Conservation (phyloP, 306 rosid species). For the Prunus kanzakura region DNA sequence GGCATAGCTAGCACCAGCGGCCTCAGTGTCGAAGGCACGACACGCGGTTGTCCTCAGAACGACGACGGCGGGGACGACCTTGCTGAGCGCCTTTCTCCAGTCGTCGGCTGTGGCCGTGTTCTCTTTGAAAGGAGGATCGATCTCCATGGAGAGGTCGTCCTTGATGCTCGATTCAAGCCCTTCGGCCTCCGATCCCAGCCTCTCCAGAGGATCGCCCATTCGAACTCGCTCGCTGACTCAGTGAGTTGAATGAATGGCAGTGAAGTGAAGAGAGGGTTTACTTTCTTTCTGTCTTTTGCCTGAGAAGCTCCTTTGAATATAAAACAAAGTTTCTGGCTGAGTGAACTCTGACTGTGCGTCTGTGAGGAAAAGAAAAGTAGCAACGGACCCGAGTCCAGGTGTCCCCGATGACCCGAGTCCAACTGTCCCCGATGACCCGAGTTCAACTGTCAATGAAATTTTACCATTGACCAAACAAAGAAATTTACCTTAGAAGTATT, state of each 20-base stretch:
- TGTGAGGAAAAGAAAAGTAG: too few species aligned
- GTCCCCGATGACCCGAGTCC: too few species aligned
- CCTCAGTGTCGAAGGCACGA: conserved; percentile 87
- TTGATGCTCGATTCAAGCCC: conserved; percentile 42
- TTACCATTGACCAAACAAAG: too few species aligned
- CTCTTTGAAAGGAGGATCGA: conserved; percentile 71
- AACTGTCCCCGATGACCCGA: too few species aligned
- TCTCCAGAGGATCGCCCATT: conserved; percentile 65
- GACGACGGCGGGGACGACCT: conserved; percentile 89
- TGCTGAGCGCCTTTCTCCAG: conserved; percentile 79
- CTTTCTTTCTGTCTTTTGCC: too few species aligned
- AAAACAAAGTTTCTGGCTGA: too few species aligned
- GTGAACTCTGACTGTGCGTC: too few species aligned
- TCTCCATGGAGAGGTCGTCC: conserved; percentile 72
- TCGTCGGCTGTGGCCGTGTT: conserved; percentile 80
- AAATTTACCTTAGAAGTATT: too few species aligned
- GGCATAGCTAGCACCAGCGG: conserved; percentile 85
- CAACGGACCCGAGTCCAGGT: too few species aligned
- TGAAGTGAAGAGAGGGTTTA: not conserved
- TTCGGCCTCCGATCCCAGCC: conserved; percentile 51
- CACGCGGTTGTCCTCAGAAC: conserved; percentile 81
- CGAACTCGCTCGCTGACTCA: not conserved
- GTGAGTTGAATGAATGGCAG: not conserved
- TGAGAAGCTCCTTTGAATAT: too few species aligned
- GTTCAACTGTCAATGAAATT: too few species aligned